Conservation (phyloP, 129 eudicot species). For the Escallonia rubra region DNA sequence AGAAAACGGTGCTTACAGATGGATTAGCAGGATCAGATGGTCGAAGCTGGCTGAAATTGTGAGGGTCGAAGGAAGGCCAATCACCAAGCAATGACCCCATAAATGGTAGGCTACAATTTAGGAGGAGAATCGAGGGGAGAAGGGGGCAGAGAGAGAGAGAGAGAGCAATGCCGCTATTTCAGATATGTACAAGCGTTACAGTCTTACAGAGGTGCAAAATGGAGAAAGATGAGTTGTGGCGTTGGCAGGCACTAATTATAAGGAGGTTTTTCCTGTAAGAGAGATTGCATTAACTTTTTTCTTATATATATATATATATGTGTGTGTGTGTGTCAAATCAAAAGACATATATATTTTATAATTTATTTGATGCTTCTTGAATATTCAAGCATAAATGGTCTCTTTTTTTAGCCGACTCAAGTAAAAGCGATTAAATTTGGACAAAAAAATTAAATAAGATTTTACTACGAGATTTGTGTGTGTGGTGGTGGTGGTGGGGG, state of each 20-base stretch:
- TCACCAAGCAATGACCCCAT: constrained; percentile 61
- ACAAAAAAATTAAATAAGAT: too few relatives aligned
- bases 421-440: too few relatives aligned
- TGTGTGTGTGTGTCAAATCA: too few relatives aligned
- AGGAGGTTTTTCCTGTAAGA: too few relatives aligned
- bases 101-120: constrained; percentile 5
- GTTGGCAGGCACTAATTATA: background rate
- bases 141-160: background rate
- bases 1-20: constrained; percentile 39
- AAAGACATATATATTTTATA: too few relatives aligned
- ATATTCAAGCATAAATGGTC: too few relatives aligned
- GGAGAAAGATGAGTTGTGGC: background rate
- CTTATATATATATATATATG: too few relatives aligned
- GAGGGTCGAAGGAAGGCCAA: constrained; percentile 76
- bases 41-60: constrained; percentile 71
- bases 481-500: too few relatives aligned
- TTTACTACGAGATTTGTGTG: too few relatives aligned
- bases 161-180: constrained; percentile 11
- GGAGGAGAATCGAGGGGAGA: constrained; percentile 13
- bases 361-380: too few relatives aligned
- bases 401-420: too few relatives aligned
- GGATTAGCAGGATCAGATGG: constrained; percentile 72
- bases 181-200: constrained; percentile 14
- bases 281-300: too few relatives aligned
- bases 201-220: constrained; percentile 1